Percentiles rank a stretch among this genome's conserved stretches.
Evolutionary conservation across 768 basidiomycete species (phyloP).

Genomic region (Coprinopsis cinerea): DNA sequence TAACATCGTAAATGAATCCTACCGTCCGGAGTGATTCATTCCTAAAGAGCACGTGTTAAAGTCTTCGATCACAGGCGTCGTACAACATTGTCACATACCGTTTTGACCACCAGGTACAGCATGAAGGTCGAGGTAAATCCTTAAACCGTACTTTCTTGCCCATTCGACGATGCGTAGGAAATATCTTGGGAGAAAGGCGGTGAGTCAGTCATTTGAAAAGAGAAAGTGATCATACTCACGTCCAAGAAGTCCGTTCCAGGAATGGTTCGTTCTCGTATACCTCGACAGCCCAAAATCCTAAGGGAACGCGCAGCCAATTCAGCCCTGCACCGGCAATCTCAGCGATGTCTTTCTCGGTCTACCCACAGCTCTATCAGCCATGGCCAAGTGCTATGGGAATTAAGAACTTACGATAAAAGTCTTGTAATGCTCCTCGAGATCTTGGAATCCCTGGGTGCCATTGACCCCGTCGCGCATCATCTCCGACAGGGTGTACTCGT

Average conservation of each 20-base stretch:
- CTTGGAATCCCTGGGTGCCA: slow-evolving; percentile 52
- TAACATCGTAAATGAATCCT: too few relatives aligned
- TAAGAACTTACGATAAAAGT: slow-evolving; percentile 66
- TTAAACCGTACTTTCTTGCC: slow-evolving; percentile 87
- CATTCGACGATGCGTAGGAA: slow-evolving; percentile 70
- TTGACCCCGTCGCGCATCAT: slow-evolving; percentile 56
- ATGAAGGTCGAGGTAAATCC: slow-evolving; percentile 77
- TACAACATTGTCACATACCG: slow-evolving; percentile 28
- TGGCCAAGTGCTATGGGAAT: neutral
- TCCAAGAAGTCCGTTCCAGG: slow-evolving; percentile 69
- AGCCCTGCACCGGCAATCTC: slow-evolving; percentile 81
- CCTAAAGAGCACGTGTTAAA: slow-evolving; percentile 23
- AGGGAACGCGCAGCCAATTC: slow-evolving; percentile 77
- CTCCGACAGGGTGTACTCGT: slow-evolving; percentile 64
- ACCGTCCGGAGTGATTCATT: slow-evolving; percentile 51
- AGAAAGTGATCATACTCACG: slow-evolving; percentile 29
- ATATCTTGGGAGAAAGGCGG: slow-evolving; percentile 36
- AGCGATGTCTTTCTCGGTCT: slow-evolving; percentile 86
- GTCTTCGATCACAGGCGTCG: neutral
- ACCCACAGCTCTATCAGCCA: slow-evolving; percentile 1
- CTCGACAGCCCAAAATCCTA: slow-evolving; percentile 85
- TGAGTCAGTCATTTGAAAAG: too few relatives aligned
- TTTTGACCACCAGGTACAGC: slow-evolving; percentile 78
- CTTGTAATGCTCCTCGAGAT: slow-evolving; percentile 68
- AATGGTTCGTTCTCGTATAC: slow-evolving; percentile 73